Evolutionary conservation across 495 filamentous ascomycete genomes (phyloP).

Genomic region (Parathielavia hyrcaniae): DNA sequence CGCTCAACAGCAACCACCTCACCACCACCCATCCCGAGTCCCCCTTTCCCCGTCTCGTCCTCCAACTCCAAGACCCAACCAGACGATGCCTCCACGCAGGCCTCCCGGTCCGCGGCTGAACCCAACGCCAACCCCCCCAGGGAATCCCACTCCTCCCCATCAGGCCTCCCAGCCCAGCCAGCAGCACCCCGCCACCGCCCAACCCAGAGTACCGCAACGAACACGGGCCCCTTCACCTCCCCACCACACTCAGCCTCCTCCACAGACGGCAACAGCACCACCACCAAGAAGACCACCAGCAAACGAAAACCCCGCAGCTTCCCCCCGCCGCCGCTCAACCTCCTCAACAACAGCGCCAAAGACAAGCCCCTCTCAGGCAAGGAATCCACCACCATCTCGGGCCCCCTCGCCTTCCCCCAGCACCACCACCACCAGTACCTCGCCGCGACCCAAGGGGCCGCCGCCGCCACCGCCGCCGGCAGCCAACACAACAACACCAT

Average conservation of each 20-base stretch:
- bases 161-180: not conserved
- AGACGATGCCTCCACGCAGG: conserved; percentile 7
- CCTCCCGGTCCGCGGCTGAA: not conserved
- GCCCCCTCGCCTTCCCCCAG: conserved; percentile 25
- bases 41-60: not conserved
- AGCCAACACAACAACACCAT: not conserved
- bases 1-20: conserved; percentile 8
- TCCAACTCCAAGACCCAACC: conserved; percentile 6
- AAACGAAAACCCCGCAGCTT: not conserved
- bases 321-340: conserved; percentile 10
- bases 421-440: conserved; percentile 8
- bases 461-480: too few species aligned
- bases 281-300: not conserved
- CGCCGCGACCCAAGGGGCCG: not conserved
- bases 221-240: conserved; percentile 2
- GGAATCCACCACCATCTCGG: conserved; percentile 22
- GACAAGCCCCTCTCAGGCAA: conserved; percentile 17
- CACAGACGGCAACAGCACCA: conserved; percentile 1
- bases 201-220: not conserved
- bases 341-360: not conserved
- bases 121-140: not conserved
- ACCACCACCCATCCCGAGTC: not conserved
- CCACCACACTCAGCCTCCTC: conserved; percentile 3
- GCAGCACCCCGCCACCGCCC: not conserved
- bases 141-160: not conserved